Base-by-base conservation (phyloP, 306 rosid species). In the Dryas alaskensis region DNA sequence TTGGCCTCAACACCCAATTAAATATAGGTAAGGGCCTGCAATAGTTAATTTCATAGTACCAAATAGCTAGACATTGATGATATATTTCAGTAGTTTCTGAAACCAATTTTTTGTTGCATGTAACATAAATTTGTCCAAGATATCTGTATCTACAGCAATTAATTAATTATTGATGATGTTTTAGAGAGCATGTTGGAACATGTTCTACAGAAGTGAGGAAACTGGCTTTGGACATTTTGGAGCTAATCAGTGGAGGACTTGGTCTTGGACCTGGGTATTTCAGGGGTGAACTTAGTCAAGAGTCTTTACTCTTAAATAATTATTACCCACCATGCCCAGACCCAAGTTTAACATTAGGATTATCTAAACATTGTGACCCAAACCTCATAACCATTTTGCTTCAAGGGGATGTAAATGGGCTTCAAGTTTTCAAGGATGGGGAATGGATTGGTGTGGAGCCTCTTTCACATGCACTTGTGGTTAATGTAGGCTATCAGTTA, bases 391-490 rank as follows among this genome's bases (percentile, higher is more conserved):
- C 67, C 8, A 3, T 71, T n/a, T 62, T 81, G 51, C 81, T 76
- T 10, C 76, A 76, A 53, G 78, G 55, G 50, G 72, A 81, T 65
- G 68, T 77, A 43, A 19, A 52, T 61, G 76, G 84, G n/a, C 76
- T 81, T 37, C 89, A 87, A 71, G 83, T 89, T 64, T 85, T 79
- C 44, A 83, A 81, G 31, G 86, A 83, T 69, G 83, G 67, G 1
- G 60, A 83, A 73, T 87, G 94, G 94, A 73, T 89, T 64, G 76
- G 3, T 11, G 74, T 86, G 74, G 43, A 85, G 0, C 94, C 91
- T 57, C 68, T 86, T 80, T 81, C 84, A 14, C 16, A 73, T 2
- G 86, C 85, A 54, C 79, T 89, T 57, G 91, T 87, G 37, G 79
- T 87, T 42, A 86, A 86, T 75, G 61, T 79, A 57, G 91, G 89